Conservation (phyloP, 2,329 filamentous ascomycete genomes). For the Ophiostoma populinum region DNA sequence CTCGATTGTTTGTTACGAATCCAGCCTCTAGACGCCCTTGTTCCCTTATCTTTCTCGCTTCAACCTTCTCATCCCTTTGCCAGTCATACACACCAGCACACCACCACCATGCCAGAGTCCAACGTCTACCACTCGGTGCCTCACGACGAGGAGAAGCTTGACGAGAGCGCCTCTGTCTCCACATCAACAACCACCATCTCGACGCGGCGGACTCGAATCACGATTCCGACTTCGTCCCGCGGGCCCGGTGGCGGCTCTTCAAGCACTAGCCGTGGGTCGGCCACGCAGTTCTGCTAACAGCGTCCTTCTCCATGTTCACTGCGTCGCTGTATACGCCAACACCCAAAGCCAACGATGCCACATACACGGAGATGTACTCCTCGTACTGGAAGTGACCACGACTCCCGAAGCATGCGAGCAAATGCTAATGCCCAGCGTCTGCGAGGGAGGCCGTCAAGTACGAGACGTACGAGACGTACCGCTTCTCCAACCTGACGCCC, state of each 20-base stretch:
- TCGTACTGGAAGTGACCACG: constrained; percentile 21
- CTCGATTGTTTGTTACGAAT: too few species aligned
- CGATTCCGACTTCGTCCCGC: constrained; percentile 5
- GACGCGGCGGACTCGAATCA: constrained; percentile 8
- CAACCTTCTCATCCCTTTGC: constrained; percentile 4
- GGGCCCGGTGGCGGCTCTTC: constrained; percentile 1
- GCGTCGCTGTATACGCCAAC: constrained; percentile 22
- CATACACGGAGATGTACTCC: constrained; percentile 23
- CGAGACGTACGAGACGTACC: constrained; percentile 30
- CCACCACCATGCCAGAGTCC: constrained; percentile 14
- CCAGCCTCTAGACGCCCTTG: too few species aligned
- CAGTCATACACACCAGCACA: constrained; percentile 5
- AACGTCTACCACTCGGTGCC: constrained; percentile 20
- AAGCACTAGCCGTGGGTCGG: constrained; percentile 23
- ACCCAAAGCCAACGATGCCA: constrained; percentile 18
- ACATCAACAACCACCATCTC: background rate
- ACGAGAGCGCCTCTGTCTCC: constrained; percentile 5
- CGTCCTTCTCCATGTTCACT: constrained; percentile 23
- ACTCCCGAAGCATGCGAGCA: too few species aligned
- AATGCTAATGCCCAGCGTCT: constrained; percentile 21
- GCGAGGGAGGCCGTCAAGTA: constrained; percentile 31
- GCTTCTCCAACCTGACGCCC: constrained; percentile 28
- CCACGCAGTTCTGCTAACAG: constrained; percentile 22
- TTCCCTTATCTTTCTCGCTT: background rate
- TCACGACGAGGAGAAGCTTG: constrained; percentile 21